Evolutionary conservation across 208 protist genomes (phyloP).

Genomic region (Chromosphaera perkinsii): DNA sequence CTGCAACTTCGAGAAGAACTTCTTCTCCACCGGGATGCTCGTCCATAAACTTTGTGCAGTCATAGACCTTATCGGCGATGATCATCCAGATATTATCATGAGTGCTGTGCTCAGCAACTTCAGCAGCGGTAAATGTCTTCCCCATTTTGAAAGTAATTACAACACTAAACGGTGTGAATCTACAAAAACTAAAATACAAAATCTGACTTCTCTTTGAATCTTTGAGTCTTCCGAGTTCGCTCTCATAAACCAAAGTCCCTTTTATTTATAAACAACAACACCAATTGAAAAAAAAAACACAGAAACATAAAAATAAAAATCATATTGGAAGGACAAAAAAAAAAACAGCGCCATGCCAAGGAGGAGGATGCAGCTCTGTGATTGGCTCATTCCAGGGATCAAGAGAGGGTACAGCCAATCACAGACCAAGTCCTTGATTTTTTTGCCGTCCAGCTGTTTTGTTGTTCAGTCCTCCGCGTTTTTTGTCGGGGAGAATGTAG

Average conservation of each 20-base stretch:
- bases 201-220: no score
- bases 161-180: no score
- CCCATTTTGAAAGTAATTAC: no score
- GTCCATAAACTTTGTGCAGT: slow-evolving; percentile 37
- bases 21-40: slow-evolving; percentile 48
- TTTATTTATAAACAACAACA: background rate
- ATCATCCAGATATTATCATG: slow-evolving; percentile 13
- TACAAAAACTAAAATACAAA: no score
- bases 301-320: background rate
- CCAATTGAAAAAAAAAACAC: background rate
- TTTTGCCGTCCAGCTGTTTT: background rate
- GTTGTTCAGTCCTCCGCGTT: background rate
- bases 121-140: background rate
- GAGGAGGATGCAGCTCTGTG: background rate
- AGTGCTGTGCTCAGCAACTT: slow-evolving; percentile 29
- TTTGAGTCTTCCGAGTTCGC: no score
- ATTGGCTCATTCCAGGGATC: background rate
- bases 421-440: background rate
- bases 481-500: background rate
- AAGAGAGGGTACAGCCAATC: background rate
- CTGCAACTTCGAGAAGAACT: slow-evolving; percentile 21
- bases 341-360: no score
- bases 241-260: background rate
- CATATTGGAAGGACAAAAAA: no score
- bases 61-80: slow-evolving; percentile 39